phyloP scores from a whole-genome alignment of 495 filamentous ascomycete genomes.

The Podospora fimiseda region DNA sequence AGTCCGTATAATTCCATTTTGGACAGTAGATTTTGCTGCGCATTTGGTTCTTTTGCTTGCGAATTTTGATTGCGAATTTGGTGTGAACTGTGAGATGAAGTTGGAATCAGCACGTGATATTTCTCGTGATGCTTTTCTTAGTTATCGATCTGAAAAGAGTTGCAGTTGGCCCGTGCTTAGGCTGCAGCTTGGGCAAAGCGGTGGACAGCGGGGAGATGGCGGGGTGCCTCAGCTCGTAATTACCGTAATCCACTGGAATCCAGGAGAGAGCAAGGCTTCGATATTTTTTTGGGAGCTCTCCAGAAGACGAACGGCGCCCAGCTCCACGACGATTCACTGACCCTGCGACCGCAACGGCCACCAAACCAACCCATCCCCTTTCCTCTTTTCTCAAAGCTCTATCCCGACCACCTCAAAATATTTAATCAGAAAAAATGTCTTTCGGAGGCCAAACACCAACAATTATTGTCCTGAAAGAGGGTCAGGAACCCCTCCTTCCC shows the following conservation, averaged over 20 bases:
- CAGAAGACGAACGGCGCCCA: not conserved
- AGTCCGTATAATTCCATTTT: too few relatives aligned
- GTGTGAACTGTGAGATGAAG: too few relatives aligned
- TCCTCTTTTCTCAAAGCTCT: slow-evolving; percentile 12
- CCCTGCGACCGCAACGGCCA: not conserved
- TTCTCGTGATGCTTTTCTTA: too few relatives aligned
- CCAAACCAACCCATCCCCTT: not conserved
- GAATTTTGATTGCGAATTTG: too few relatives aligned
- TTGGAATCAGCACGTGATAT: too few relatives aligned
- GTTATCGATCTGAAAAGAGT: too few relatives aligned
- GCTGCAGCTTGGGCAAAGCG: slow-evolving; percentile 1
- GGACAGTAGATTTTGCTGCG: too few relatives aligned
- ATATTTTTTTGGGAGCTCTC: slow-evolving; percentile 10
- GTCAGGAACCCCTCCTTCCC: slow-evolving; percentile 50
- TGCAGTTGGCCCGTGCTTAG: slow-evolving; percentile 1
- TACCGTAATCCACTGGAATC: too few relatives aligned
- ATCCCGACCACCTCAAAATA: slow-evolving; percentile 4
- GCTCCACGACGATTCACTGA: not conserved
- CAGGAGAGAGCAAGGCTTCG: slow-evolving; percentile 7
- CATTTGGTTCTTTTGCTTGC: too few relatives aligned
- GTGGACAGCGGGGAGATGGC: not conserved
- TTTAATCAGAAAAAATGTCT: slow-evolving; percentile 54
- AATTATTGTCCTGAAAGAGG: slow-evolving; percentile 97
- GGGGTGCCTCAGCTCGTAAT: too few relatives aligned
- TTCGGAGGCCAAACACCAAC: slow-evolving; percentile 98